Evolutionary conservation across 2,329 filamentous ascomycete genomes (phyloP).

Genomic region (Phialemoniopsis sp.): DNA sequence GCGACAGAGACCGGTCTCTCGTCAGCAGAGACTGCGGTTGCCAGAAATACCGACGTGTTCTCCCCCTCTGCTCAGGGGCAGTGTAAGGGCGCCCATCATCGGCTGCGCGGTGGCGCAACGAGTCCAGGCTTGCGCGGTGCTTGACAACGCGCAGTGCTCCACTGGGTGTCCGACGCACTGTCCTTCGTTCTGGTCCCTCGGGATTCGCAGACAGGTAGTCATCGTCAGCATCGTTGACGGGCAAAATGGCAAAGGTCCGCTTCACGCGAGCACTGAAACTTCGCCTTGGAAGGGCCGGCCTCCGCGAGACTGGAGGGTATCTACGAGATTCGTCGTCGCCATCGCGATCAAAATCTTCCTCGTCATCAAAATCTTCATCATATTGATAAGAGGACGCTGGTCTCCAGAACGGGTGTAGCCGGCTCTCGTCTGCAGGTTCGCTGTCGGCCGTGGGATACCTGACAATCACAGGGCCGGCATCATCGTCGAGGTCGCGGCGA

Average conservation of each 20-base stretch:
- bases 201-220: constrained; percentile 15
- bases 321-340: constrained; percentile 34
- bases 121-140: constrained; percentile 44
- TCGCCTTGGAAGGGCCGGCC: constrained; percentile 32
- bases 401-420: constrained; percentile 58
- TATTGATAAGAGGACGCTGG: constrained; percentile 41
- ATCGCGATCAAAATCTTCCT: constrained; percentile 24
- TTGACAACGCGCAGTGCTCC: constrained; percentile 57
- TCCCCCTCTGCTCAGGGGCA: constrained; percentile 17
- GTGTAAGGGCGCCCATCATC: constrained; percentile 28
- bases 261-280: constrained; percentile 51
- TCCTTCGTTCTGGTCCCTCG: constrained; percentile 45
- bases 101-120: constrained; percentile 22
- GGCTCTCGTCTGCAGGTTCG: constrained; percentile 45
- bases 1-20: constrained; percentile 7
- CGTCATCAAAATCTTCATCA: constrained; percentile 21
- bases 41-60: constrained; percentile 19
- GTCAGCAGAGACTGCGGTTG: constrained; percentile 20
- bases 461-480: constrained; percentile 19
- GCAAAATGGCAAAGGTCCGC: constrained; percentile 58
- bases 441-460: constrained; percentile 35
- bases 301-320: constrained; percentile 46
- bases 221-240: constrained; percentile 37
- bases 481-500: constrained; percentile 10
- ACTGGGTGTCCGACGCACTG: constrained; percentile 54